phyloP scores from a whole-genome alignment of 1,139 yeast genomes.

The Suzukiozyma palmioleophila region DNA sequence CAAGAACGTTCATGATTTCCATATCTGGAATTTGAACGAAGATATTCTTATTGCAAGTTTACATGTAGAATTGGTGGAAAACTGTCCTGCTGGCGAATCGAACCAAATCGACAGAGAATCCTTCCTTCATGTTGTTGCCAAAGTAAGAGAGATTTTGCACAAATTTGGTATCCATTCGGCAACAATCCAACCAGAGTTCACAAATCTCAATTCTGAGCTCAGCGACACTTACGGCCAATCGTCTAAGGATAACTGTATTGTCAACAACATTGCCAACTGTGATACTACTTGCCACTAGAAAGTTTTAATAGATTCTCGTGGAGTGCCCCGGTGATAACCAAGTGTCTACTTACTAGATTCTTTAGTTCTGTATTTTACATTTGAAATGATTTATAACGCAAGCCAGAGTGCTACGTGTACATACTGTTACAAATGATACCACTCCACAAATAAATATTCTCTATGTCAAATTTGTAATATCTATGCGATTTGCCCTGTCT shows the following conservation, averaged over 20 bases:
- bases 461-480: too few relatives aligned
- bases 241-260: conserved; percentile 25
- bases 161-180: conserved; percentile 87
- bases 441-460: too few relatives aligned
- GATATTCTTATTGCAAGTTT: conserved; percentile 82
- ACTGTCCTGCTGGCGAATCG: conserved; percentile 16
- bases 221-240: conserved; percentile 30
- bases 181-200: conserved; percentile 89
- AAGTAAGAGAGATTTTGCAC: conserved; percentile 76
- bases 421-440: too few relatives aligned
- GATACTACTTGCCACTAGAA: conserved; percentile 24
- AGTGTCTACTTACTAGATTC: too few relatives aligned
- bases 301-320: background rate
- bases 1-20: conserved; percentile 87
- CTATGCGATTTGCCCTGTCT: too few relatives aligned
- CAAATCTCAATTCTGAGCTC: conserved; percentile 7
- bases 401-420: too few relatives aligned
- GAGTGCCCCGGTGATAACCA: background rate
- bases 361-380: background rate
- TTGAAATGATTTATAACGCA: background rate
- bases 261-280: conserved; percentile 35
- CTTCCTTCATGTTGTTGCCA: conserved; percentile 68
- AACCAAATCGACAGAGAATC: conserved; percentile 30
- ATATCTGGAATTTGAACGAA: conserved; percentile 94
- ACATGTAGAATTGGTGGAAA: conserved; percentile 69